Conservation (phyloP, 495 filamentous ascomycete species). For the Amphirosellinia nigrospora region DNA sequence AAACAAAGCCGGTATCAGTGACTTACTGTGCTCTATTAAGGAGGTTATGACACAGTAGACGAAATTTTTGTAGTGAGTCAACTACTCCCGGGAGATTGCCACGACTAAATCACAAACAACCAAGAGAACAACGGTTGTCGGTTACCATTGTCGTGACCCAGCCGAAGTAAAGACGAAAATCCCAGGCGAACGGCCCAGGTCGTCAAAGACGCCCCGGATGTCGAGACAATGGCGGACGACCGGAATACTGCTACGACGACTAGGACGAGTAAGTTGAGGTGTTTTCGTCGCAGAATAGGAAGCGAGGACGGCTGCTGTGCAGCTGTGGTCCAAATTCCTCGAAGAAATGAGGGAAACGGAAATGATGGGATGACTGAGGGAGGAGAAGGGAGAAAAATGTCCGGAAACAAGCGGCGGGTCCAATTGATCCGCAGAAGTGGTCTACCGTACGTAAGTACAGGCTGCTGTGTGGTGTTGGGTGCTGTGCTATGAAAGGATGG, state of each 20-base stretch:
- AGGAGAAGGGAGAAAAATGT: slow-evolving; percentile 24
- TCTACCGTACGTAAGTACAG: neutral
- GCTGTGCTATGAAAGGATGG: neutral
- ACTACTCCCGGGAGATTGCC: slow-evolving; percentile 3
- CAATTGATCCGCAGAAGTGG: slow-evolving; percentile 7
- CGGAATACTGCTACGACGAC: neutral
- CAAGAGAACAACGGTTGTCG: slow-evolving; percentile 17
- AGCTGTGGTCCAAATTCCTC: slow-evolving; percentile 17
- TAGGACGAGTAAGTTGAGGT: neutral
- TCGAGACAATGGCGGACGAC: neutral
- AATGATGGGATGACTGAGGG: slow-evolving; percentile 12
- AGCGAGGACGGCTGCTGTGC: slow-evolving; percentile 18
- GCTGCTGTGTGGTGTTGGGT: neutral
- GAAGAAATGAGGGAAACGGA: slow-evolving; percentile 19
- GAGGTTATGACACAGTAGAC: neutral
- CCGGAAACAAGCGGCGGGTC: slow-evolving; percentile 24
- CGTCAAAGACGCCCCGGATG: slow-evolving; percentile 4
- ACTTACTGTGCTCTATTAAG: slow-evolving; percentile 12
- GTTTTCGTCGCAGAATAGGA: neutral
- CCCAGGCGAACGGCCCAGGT: neutral
- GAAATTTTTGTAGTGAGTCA: neutral
- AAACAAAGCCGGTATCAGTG: neutral
- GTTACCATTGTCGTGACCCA: slow-evolving; percentile 21
- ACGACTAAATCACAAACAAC: slow-evolving; percentile 23
- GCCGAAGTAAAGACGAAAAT: neutral